Evolutionary conservation across 768 basidiomycete genomes (phyloP), one percentile per base, ranked within the genome.

Genomic region (Suillus placidus): DNA sequence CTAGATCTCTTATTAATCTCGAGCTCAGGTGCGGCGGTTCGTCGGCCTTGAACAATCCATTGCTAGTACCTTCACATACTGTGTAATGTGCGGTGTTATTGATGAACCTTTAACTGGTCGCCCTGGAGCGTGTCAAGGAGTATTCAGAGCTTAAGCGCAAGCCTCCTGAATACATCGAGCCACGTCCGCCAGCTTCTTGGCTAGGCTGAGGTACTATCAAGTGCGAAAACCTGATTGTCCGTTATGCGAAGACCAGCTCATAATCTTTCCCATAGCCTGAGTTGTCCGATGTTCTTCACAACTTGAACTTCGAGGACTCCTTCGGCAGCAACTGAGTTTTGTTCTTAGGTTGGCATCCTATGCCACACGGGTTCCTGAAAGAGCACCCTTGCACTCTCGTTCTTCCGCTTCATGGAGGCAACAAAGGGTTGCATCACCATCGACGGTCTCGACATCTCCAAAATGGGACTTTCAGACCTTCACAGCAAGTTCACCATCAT

Each of bases 401-500:
- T 95, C 79, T 94, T 96, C 87, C 86, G 92, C 30, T 93, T 94
- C 72, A 92, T 96, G n/a, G 93, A 96, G 72, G 88, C 94, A 1
- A 87, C 87, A 0, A 82, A 88, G 70, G 94, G 94, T 7, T 81
- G 81, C 8, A 94, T 95, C 62, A 52, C 86, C 5, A 82, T 96
- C 43, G 94, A 95, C 72, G 91, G 82, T n/a, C 57, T 93, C 12
- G 91, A 95, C 69, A 94, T 94, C 65, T 82, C 92, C 35, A 82
- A 83, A 63, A 86, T 95, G 62, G 94, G 94, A 23, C 79, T 96
- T 42, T 91, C 90, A 0, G 93, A 95, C 73, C 82, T 97, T 43
- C 85, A 94, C 30, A 88, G 87, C 63, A 85, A 83, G 49, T 79
- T 94, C 62, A 94, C 92, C 60, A 89, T 92, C 70, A 89, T 92